Evolutionary conservation across 2,329 filamentous ascomycete species (phyloP).

Genomic region (Colletotrichum musae): DNA sequence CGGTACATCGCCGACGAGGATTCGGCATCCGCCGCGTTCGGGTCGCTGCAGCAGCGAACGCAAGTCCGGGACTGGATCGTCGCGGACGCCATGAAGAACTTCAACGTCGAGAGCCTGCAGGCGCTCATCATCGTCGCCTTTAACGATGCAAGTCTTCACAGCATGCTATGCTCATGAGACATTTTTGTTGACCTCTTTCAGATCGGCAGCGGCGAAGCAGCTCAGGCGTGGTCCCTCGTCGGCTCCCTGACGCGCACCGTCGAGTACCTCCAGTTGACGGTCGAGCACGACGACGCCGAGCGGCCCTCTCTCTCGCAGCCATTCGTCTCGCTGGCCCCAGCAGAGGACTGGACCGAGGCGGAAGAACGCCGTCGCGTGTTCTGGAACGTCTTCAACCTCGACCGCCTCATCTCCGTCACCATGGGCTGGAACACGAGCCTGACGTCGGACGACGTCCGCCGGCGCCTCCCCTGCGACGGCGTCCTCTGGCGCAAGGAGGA

Average conservation of each 20-base stretch:
- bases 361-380: slow-evolving; percentile 50
- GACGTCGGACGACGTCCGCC: slow-evolving; percentile 48
- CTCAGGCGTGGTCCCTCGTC: slow-evolving; percentile 48
- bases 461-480: slow-evolving; percentile 53
- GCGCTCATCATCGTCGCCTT: slow-evolving; percentile 55
- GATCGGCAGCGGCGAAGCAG: slow-evolving; percentile 48
- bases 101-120: slow-evolving; percentile 54
- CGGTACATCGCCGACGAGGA: slow-evolving; percentile 48
- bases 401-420: slow-evolving; percentile 43
- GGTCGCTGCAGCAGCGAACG: not conserved
- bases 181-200: slow-evolving; percentile 38
- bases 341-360: slow-evolving; percentile 48
- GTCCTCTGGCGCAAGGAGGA: slow-evolving; percentile 54
- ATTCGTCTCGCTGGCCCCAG: slow-evolving; percentile 45
- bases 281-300: slow-evolving; percentile 47
- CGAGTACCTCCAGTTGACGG: slow-evolving; percentile 49
- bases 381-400: slow-evolving; percentile 51
- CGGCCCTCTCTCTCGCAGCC: slow-evolving; percentile 47
- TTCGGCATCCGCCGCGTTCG: slow-evolving; percentile 31
- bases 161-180: slow-evolving; percentile 33
- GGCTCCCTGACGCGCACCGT: slow-evolving; percentile 50
- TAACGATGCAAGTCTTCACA: slow-evolving; percentile 49
- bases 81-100: slow-evolving; percentile 48
- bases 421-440: slow-evolving; percentile 51
- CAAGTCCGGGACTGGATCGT: slow-evolving; percentile 44